phyloP scores from a whole-genome alignment of 176 grass and related monocot genomes.

The Triticum turgidum region DNA sequence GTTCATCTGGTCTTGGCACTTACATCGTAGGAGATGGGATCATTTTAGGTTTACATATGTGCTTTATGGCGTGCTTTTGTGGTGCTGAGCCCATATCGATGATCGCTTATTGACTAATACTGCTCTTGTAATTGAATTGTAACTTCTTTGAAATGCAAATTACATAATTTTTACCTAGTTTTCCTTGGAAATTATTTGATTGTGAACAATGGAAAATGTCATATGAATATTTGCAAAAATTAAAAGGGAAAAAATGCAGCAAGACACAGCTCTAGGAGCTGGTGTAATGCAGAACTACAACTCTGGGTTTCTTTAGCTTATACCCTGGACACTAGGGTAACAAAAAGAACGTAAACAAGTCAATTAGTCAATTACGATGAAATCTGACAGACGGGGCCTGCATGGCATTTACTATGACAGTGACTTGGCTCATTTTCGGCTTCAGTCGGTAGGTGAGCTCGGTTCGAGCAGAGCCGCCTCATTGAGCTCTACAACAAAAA shows the following conservation, averaged over 20 bases:
- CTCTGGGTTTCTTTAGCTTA: background rate
- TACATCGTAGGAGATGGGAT: background rate
- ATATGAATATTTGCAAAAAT: background rate
- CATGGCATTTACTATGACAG: background rate
- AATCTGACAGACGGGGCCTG: background rate
- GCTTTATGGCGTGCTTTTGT: background rate
- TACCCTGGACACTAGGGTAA: background rate
- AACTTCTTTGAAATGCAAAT: background rate
- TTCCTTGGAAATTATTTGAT: background rate
- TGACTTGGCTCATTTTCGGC: background rate
- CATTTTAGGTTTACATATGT: background rate
- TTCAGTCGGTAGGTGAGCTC: background rate
- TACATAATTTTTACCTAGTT: background rate
- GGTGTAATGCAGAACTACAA: background rate
- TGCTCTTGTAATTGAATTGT: background rate
- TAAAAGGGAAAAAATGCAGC: background rate
- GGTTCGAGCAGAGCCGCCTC: background rate
- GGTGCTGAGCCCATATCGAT: background rate
- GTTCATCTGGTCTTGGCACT: background rate
- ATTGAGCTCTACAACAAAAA: background rate
- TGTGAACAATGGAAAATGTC: background rate
- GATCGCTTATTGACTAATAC: background rate
- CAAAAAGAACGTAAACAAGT: background rate
- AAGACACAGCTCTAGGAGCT: background rate
- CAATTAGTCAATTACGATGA: background rate